Evolutionary conservation across 139 green algal genomes (phyloP), one percentile per base, ranked within the genome.

Genomic region (Chlorella sp.): DNA sequence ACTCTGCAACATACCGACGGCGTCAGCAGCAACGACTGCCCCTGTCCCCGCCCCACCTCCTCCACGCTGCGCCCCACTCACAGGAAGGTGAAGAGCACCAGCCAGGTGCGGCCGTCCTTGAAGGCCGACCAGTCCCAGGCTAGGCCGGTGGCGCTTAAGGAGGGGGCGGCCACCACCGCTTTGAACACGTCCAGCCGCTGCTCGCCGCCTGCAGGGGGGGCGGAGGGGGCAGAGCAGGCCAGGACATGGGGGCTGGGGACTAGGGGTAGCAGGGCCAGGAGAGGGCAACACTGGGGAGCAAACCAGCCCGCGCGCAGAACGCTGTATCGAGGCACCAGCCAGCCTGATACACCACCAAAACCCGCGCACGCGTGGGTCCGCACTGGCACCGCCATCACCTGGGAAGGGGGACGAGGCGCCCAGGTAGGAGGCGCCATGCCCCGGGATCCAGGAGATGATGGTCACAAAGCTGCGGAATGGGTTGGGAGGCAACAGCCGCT

Each of bases 381-480:
- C 46, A 17, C 46, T 17, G 46, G 1, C n/a, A n/a, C 17, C 43
- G 72, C 28, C 46, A 73, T 76, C 64, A 76, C 88, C 87, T n/a
- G 85, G 86, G 44, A 94, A 93, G 38, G 88, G 69, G 41, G 87
- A 89, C 28, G 34, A 51, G 28, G 51, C 41, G 28, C 90, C 91
- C 58, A 96, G 89, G 89, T 95, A 95, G 38, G 92, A 91, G 20
- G 82, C 91, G 13, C 81, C 64, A 81, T 93, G 87, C 36, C 87
- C 90, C 4, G 94, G 94, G 80, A 97, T 95, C 95, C 95, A 98
- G n/a, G 83, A 90, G 40, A 98, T 94, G 84, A 96, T 90, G 44
- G 95, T 98, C 9, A 94, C 90, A 84, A 96, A 96, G 46, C 76
- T 82, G 76, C 51, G 28, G 44, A 11, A 75, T 75, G 68, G 36